Conservation (phyloP, 1,284 basidiomycete species). For the Entoloma clypeatum region DNA sequence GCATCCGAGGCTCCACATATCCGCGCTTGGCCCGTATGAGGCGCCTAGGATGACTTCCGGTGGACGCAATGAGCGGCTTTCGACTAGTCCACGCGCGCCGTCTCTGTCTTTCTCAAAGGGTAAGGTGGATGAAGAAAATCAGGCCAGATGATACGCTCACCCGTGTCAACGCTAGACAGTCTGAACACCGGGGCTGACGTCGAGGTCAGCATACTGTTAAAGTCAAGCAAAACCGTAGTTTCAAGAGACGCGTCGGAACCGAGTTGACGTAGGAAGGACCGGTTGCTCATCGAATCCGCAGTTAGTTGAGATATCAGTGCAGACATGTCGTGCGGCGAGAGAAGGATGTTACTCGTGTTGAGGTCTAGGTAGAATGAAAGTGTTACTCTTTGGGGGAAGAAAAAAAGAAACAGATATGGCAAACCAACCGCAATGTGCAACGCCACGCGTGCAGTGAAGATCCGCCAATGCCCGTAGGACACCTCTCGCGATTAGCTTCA, state of each 20-base stretch:
- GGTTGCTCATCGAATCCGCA: slow-evolving; percentile 16
- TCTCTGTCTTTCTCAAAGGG: slow-evolving; percentile 1
- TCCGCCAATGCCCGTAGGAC: slow-evolving; percentile 21
- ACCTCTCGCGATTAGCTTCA: slow-evolving; percentile 27
- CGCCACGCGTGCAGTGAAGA: slow-evolving; percentile 14
- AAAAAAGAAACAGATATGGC: background rate
- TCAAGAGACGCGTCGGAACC: slow-evolving; percentile 16
- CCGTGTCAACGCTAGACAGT: slow-evolving; percentile 10
- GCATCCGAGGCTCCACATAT: slow-evolving; percentile 27
- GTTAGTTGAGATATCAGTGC: slow-evolving; percentile 20
- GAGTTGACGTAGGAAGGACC: slow-evolving; percentile 11
- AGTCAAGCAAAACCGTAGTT: slow-evolving; percentile 10
- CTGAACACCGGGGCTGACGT: slow-evolving; percentile 18
- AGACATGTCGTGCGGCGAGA: slow-evolving; percentile 22
- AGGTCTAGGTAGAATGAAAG: slow-evolving; percentile 17
- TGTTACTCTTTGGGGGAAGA: background rate
- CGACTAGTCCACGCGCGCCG: slow-evolving; percentile 6
- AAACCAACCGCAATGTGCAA: slow-evolving; percentile 20
- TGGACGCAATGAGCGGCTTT: slow-evolving; percentile 18
- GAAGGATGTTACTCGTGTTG: slow-evolving; percentile 18
- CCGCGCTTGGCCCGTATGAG: slow-evolving; percentile 15
- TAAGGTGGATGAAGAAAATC: background rate
- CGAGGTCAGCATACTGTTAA: slow-evolving; percentile 13
- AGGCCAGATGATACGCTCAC: slow-evolving; percentile 4
- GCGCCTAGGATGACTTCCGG: slow-evolving; percentile 24